Evolutionary conservation across 257 asterid genomes (phyloP).

Genomic region (Solanum rostratum): DNA sequence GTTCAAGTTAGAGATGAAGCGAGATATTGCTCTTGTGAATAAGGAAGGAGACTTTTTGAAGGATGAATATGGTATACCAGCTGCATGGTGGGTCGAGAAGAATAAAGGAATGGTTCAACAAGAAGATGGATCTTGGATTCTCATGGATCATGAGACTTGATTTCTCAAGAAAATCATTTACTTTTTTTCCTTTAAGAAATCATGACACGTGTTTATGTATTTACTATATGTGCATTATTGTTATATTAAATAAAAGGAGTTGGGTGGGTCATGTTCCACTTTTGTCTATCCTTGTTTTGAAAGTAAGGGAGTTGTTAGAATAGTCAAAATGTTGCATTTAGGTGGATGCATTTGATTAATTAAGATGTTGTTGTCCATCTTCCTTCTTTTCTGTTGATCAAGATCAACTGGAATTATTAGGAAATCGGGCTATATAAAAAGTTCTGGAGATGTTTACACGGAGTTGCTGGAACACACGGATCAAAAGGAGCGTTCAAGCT

Average conservation of each 20-base stretch:
- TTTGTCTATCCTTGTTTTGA: background rate
- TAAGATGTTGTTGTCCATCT: background rate
- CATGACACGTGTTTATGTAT: too few species aligned
- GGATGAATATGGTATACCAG: conserved; percentile 1
- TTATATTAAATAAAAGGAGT: too few species aligned
- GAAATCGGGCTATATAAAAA: too few species aligned
- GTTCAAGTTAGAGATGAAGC: conserved; percentile 2
- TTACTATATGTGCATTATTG: background rate
- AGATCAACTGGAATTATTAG: too few species aligned
- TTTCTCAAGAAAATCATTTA: too few species aligned
- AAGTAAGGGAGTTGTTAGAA: background rate
- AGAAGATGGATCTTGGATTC: conserved; percentile 9
- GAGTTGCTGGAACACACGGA: too few species aligned
- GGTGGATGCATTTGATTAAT: background rate
- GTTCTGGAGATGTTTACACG: too few species aligned
- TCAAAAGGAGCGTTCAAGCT: too few species aligned
- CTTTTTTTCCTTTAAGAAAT: too few species aligned
- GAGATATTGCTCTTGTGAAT: conserved; percentile 17
- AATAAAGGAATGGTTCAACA: conserved; percentile 6
- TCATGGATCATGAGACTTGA: background rate
- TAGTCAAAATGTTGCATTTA: background rate
- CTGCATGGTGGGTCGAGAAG: background rate
- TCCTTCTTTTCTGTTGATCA: too few species aligned
- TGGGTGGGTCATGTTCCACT: background rate
- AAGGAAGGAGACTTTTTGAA: conserved; percentile 10